Conservation (phyloP, 441 rosid genomes). For the Hura crepitans region DNA sequence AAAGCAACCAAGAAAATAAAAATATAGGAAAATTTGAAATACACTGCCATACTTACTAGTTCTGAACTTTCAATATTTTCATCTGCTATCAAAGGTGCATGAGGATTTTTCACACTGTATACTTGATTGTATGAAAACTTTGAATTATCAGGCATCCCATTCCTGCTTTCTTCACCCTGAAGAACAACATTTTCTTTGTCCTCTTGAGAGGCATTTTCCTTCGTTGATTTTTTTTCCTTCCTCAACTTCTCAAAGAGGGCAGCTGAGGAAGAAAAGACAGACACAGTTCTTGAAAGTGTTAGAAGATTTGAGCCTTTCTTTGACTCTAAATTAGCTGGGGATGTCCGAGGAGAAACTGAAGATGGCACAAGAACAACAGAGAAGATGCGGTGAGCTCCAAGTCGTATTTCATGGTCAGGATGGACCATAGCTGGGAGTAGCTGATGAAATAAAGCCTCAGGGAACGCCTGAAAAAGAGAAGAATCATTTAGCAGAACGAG, state of each 20-base stretch:
- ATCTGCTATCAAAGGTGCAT: conserved; percentile 26
- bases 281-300: conserved; percentile 88
- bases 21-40: conserved; percentile 3
- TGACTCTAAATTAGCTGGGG: conserved; percentile 28
- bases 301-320: conserved; percentile 54
- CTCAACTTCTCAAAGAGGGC: conserved; percentile 91
- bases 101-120: conserved; percentile 38
- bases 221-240: conserved; percentile 44
- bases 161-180: conserved; percentile 27
- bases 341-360: conserved; percentile 52
- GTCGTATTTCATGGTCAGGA: conserved; percentile 66
- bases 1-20: background rate
- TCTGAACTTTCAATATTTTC: conserved; percentile 25
- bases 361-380: conserved; percentile 83
- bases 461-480: conserved; percentile 55
- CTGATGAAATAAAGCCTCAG: conserved; percentile 76
- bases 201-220: conserved; percentile 34
- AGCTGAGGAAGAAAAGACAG: conserved; percentile 97
- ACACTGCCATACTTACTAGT: conserved; percentile 37
- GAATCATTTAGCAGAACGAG: conserved; percentile 10
- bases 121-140: conserved; percentile 39
- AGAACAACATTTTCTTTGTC: conserved; percentile 20
- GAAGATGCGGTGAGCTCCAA: conserved; percentile 72
- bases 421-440: conserved; percentile 73
- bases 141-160: conserved; percentile 37